These are phyloP conservation scores for Anisodus tanguticus DNA, from an alignment of 257 asterid genomes.

Conservation along the genomic window DNA sequence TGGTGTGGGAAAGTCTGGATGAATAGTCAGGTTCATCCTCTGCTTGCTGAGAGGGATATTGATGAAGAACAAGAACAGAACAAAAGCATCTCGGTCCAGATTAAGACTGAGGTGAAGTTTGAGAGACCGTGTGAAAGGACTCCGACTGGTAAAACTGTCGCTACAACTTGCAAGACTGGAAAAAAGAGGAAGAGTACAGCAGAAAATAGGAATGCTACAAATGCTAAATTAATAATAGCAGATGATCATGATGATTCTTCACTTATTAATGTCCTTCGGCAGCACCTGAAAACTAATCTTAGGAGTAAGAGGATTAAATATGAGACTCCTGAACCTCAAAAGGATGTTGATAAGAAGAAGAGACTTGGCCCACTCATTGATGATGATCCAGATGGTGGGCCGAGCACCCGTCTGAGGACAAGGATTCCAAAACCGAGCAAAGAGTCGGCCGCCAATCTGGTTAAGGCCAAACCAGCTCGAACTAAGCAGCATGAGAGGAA, in stretches of 20 bases:
- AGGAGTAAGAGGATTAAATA: conserved; percentile 47
- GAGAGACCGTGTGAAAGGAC: conserved; percentile 49
- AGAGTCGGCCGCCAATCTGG: conserved; percentile 42
- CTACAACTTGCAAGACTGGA: conserved; percentile 42
- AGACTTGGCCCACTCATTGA: conserved; percentile 35
- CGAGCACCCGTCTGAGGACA: conserved; percentile 85
- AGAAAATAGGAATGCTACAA: conserved; percentile 41
- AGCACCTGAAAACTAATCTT: conserved; percentile 51
- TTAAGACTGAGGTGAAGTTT: conserved; percentile 47
- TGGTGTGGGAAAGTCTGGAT: conserved; percentile 99
- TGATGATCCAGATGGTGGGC: conserved; percentile 76
- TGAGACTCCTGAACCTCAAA: conserved; percentile 47
- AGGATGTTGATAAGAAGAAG: conserved; percentile 45
- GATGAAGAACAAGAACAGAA: conserved; percentile 53
- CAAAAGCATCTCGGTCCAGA: conserved; percentile 33
- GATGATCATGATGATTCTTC: conserved; percentile 40
- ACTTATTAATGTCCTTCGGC: conserved; percentile 43
- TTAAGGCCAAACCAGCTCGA: conserved; percentile 43
- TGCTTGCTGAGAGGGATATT: conserved; percentile 56
- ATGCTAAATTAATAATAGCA: conserved; percentile 42
- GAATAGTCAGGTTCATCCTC: conserved; percentile 90
- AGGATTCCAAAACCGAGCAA: conserved; percentile 55
- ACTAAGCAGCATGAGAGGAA: conserved; percentile 53
- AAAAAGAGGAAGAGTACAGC: conserved; percentile 55
- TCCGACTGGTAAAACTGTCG: conserved; percentile 39